Evolutionary conservation across 352 stramenopile genomes (phyloP).

Genomic region (Globisporangium lucens): DNA sequence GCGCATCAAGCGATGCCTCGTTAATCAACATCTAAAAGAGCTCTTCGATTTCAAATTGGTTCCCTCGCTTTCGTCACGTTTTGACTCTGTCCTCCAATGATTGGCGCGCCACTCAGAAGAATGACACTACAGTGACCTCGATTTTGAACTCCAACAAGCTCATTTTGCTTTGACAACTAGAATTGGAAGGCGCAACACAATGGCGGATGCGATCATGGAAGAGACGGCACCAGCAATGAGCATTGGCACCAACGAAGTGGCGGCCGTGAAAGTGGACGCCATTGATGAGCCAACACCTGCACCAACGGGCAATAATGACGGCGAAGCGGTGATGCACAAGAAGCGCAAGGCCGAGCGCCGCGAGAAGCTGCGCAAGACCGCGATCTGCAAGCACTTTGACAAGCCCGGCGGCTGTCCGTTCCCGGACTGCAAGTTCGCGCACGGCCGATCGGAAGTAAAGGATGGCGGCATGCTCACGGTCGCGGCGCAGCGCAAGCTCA

Average conservation of each 20-base stretch:
- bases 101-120: neutral
- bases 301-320: neutral
- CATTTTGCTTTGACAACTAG: neutral
- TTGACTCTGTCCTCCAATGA: conserved; percentile 13
- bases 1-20: neutral
- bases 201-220: conserved; percentile 13
- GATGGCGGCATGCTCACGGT: conserved; percentile 59
- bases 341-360: conserved; percentile 64
- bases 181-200: neutral
- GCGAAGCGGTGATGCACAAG: conserved; percentile 27
- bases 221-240: neutral
- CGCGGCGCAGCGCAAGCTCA: conserved; percentile 72
- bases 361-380: conserved; percentile 71
- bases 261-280: neutral
- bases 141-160: neutral
- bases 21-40: conserved; percentile 3
- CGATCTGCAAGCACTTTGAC: conserved; percentile 85
- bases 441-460: conserved; percentile 60
- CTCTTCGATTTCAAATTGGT: neutral
- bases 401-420: conserved; percentile 80
- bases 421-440: conserved; percentile 79
- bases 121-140: conserved; percentile 6
- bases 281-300: neutral
- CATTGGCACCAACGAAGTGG: neutral
- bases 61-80: conserved; percentile 1